Evolutionary conservation across 2,329 filamentous ascomycete genomes (phyloP), one percentile per base, ranked within the genome.

Genomic region (Aspergillus novoparasiticus): DNA sequence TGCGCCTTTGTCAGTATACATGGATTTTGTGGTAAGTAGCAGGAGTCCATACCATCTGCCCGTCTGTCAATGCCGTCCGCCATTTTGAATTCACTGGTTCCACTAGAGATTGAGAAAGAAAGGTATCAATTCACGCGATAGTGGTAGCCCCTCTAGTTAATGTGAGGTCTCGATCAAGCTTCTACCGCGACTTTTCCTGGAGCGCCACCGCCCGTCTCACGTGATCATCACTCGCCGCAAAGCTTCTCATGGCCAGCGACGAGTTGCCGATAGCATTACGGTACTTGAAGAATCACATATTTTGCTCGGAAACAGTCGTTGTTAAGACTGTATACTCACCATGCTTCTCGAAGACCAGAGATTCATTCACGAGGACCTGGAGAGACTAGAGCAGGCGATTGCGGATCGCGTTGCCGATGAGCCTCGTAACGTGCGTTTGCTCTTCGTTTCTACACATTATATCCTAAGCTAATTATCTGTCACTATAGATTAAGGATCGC

Each of bases 341-440:
- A 88, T 97, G 93, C 83, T 96, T 70, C 82, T 97, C 67, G 96
- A 99, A 83, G 94, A 98, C 72, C 91, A 98, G 81, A 88, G 95
- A 72, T 93, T 92, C 73, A 87, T 97, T 72, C 94, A 97, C 72
- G 95, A 99, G 86, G 95, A 99, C 80, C 83, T 99, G 57, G 95
- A 99, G 85, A 90, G 95, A 67, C 86, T 99, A 64, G 95, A 99
- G 81, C 93, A 97, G 78, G 95, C 92, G 59, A 90, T 97, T 72
- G 90, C 92, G 60, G 94, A 98, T 81, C 91, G 94, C 73, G 87
- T 96, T 64, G 85, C 89, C 66, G 93, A 97, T 69, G 93, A 98
- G 68, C 94, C 94, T 53, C 92, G 90, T 79, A 91, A 94, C 78
- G 92, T 94, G 82, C 78, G 89, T 83, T 60, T 19, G 61, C 58